Base-by-base conservation (phyloP, 2,329 filamentous ascomycete species). In the Amphichorda felina region DNA sequence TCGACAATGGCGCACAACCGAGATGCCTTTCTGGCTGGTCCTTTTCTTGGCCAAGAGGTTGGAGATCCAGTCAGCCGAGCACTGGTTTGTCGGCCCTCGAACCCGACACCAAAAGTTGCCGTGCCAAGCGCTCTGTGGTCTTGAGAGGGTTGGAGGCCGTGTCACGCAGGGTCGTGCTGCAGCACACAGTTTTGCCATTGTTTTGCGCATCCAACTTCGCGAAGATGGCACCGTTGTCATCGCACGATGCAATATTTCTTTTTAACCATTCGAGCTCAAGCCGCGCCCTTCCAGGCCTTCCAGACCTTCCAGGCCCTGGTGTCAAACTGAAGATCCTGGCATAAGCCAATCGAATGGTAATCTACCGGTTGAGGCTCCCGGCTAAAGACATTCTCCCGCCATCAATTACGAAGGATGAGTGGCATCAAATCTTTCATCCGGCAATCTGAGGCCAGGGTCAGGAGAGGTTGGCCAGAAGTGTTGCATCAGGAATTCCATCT, bases 71-170 rank as follows among this genome's bases (percentile, higher is more conserved):
- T 30, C 29, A 30, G 17, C 21, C 31, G 19, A 21, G 17, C n/a
- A 8, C 29, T 32, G 35, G 28, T n/a, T 37, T 33, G 10, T 37
- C 35, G 35, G 35, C 35, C 35, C 35, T 37, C 11, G 14, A 8
- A 32, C 25, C 35, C 35, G 35, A 16, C 29, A 21, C 14, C 17
- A 14, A 29, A 24, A 24, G 13, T 6, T 29, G 27, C n/a, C 27
- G 27, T 13, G 27, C 27, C 27, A 29, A 29, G 27, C 6, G 10
- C 10, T 24, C 21, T 5, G n/a, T 7, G n/a, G n/a, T n/a, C n/a
- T n/a, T n/a, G 27, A 5, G 27, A 7, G 27, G n/a, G 6, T 29
- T 29, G 27, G 27, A n/a, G 27, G 15, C 14, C n/a, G n/a, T n/a
- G n/a, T n/a, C 21, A 25, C 8, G n/a, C 33, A 18, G 21, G 24